These are phyloP conservation scores for Hypoxylon sp. DNA, from an alignment of 2,329 filamentous ascomycete genomes.

Conservation along the genomic window DNA sequence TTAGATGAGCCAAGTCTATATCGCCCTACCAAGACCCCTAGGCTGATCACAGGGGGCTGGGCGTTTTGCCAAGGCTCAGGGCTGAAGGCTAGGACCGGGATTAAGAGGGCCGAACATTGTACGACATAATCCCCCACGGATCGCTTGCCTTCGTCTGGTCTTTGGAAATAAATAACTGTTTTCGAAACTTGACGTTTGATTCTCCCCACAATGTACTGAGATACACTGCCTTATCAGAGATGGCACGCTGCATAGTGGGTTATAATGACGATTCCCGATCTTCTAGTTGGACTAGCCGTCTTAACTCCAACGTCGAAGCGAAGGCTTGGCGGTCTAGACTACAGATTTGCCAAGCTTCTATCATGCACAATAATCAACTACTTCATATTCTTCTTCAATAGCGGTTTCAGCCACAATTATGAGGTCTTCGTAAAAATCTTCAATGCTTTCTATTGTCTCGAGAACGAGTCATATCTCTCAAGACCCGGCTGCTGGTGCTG, in stretches of 20 bases:
- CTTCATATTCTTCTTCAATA: neutral
- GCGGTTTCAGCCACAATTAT: neutral
- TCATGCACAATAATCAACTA: neutral
- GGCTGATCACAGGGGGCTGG: slow-evolving; percentile 10
- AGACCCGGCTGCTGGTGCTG: neutral
- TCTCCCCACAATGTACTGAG: neutral
- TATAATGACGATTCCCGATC: neutral
- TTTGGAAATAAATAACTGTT: neutral
- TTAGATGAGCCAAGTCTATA: slow-evolving; percentile 1
- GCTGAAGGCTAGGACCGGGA: slow-evolving; percentile 23
- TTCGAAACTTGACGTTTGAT: neutral
- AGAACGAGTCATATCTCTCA: neutral
- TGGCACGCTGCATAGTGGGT: neutral
- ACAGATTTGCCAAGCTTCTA: neutral
- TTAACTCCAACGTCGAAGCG: slow-evolving; percentile 1
- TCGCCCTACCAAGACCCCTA: slow-evolving; percentile 6
- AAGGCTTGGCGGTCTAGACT: slow-evolving; percentile 14
- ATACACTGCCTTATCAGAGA: neutral
- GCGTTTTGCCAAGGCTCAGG: slow-evolving; percentile 31
- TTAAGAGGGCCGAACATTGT: neutral
- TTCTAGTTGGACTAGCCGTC: slow-evolving; percentile 2
- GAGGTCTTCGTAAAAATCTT: neutral
- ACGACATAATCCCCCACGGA: slow-evolving; percentile 10
- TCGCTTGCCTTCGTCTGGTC: slow-evolving; percentile 9
- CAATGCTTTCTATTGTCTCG: neutral